Conservation (phyloP, 2,329 filamentous ascomycete species). For the Alternaria gansuensis region DNA sequence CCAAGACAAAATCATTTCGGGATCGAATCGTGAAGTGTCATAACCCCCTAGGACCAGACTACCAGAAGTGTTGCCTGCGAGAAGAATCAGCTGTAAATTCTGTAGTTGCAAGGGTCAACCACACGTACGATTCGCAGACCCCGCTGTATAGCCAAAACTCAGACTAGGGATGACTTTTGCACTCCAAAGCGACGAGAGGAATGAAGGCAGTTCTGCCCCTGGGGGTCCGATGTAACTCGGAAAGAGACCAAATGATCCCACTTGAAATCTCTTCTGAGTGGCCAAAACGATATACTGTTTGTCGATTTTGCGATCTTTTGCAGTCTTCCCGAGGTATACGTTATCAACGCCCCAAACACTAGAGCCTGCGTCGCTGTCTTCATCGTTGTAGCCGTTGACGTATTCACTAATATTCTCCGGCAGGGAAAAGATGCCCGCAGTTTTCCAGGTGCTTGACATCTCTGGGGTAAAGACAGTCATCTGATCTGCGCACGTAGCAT, state of each 20-base stretch:
- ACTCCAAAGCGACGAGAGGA: constrained; percentile 43
- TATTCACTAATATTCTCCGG: neutral
- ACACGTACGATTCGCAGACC: constrained; percentile 31
- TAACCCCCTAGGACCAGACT: constrained; percentile 53
- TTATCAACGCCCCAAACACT: neutral
- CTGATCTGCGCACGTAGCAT: constrained; percentile 15
- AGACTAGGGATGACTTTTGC: constrained; percentile 36
- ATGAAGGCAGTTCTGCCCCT: neutral
- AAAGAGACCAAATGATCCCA: neutral
- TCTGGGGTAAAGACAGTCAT: constrained; percentile 49
- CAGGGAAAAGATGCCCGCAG: accelerated
- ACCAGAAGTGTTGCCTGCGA: constrained; percentile 30
- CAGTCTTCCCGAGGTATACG: neutral
- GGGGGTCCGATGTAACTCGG: neutral
- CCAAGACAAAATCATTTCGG: constrained; percentile 27
- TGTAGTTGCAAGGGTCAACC: constrained; percentile 12
- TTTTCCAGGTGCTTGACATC: neutral
- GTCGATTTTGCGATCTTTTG: neutral
- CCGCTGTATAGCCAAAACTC: constrained; percentile 34
- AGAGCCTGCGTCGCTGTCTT: neutral
- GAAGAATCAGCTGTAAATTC: neutral
- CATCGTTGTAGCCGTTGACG: neutral
- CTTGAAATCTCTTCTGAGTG: neutral
- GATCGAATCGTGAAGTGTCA: constrained; percentile 44
- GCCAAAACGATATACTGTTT: neutral